Evolutionary conservation across 2,329 filamentous ascomycete genomes (phyloP), one percentile per base, ranked within the genome.

Genomic region (Penicillium sclerotigenum): DNA sequence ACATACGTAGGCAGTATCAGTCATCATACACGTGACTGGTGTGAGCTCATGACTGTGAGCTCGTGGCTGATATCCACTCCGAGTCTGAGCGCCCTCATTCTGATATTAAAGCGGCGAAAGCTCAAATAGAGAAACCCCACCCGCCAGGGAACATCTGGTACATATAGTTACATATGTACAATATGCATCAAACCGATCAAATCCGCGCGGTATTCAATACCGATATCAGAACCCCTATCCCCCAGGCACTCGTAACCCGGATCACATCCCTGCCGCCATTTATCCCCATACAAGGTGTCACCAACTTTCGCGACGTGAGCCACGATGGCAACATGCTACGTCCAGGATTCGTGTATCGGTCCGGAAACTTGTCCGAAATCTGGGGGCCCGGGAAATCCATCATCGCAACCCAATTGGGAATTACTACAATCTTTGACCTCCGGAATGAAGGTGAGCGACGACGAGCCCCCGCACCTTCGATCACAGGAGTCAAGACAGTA

Each of bases 401-500:
- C 40, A 76, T 90, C 46, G 76, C 67, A 47, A 54, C 75, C 33
- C 62, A 71, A 6, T 75, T 90, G 52, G 81, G 83, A 14, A 83
- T 93, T 60, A 81, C 77, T 16, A 79, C 81, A 58, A 81, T 90
- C 46, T 91, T 86, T 68, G 89, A 91, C 73, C 76, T 91, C 11
- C 82, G 89, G 47, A 87, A 83, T 22, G 71, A 74, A 22, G 75
- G 77, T 11, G 75, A 77, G 67, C 74, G 66, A 65, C 75, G 65
- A 59, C 74, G 62, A 55, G 61, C 62, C 28, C 75, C 79, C 53
- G 80, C 78, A 72, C 77, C 80, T 5, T 80, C 80, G 14, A 79
- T 86, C 49, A 68, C 77, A 48, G 77, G 85, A 14, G 73, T 83
- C 10, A 87, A 87, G 70, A 78, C 78, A 1, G 86, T 68, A 46